phyloP scores from a whole-genome alignment of 2,329 filamentous ascomycete genomes.

The Ploettnerulaceae sp. region DNA sequence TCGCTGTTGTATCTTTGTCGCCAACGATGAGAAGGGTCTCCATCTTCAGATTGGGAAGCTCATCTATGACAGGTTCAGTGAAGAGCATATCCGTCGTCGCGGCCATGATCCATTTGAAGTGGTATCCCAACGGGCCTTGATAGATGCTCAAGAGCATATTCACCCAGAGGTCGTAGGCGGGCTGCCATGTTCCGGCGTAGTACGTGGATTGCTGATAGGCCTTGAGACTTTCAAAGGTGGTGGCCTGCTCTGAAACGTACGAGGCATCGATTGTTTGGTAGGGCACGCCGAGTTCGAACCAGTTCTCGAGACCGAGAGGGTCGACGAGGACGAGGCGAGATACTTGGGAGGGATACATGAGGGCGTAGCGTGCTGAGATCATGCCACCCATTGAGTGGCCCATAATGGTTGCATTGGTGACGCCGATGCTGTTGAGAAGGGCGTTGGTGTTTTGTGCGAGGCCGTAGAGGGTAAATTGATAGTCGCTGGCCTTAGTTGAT shows the following conservation, averaged over 20 bases:
- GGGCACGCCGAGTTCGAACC: constrained; percentile 41
- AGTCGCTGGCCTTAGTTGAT: constrained; percentile 45
- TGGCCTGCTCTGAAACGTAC: constrained; percentile 37
- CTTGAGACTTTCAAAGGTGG: constrained; percentile 41
- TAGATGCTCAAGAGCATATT: constrained; percentile 51
- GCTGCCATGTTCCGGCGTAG: constrained; percentile 45
- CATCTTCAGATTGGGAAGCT: constrained; percentile 43
- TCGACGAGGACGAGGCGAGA: constrained; percentile 45
- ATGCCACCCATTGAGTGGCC: constrained; percentile 54
- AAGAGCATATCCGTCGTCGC: constrained; percentile 50
- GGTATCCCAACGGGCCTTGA: constrained; percentile 38
- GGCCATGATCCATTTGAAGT: constrained; percentile 46
- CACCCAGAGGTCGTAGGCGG: constrained; percentile 50
- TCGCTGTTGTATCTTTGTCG: constrained; percentile 48
- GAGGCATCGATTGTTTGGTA: constrained; percentile 41
- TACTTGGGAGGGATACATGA: constrained; percentile 45
- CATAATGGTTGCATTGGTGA: constrained; percentile 43
- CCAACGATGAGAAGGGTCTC: constrained; percentile 48
- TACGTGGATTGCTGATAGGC: constrained; percentile 45
- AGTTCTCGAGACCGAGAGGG: constrained; percentile 32
- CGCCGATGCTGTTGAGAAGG: constrained; percentile 41
- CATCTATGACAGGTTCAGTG: constrained; percentile 47
- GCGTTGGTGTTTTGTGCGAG: constrained; percentile 46
- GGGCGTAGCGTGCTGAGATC: constrained; percentile 46
- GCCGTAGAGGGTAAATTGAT: constrained; percentile 50